Evolutionary conservation across 805 yeast genomes (phyloP), one percentile per base, ranked within the genome.

Genomic region (Yamadazyma scolyti): DNA sequence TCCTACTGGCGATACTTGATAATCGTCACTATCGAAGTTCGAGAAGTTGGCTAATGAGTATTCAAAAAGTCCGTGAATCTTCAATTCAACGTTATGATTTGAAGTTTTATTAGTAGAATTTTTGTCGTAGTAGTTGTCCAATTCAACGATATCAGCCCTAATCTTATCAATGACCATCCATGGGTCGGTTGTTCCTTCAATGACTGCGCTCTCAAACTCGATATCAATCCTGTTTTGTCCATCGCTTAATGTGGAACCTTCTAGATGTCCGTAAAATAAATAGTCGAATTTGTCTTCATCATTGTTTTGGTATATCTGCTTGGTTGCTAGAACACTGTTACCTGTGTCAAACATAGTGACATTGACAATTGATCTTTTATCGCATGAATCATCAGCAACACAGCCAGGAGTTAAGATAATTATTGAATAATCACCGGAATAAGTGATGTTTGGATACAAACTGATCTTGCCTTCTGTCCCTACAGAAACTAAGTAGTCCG

Each of bases 401-500:
- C 98, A 93, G 0, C 97, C 97, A 0, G 96, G 96, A 1, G 98
- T 93, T 46, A 75, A 81, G 29, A 89, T 46, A 31, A 75, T 62
- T 15, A 93, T 66, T 0, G 85, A 65, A 54, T 87, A 93, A 37
- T 77, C 67, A 7, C 97, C 97, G 0, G 85, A 66, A 40, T 75
- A 71, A 1, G 82, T 65, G 12, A 87, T 73, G 42, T 80, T 80
- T 7, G 96, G 86, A 34, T 69, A 67, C 48, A 80, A 79, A 1
- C 69, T 64, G 2, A 78, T 71, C 14, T 57, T 53, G n/a, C 63
- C 54, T 31, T 49, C 37, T 6, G 49, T 47, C 6, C 50, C 55
- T 3, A 47, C 40, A 1, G 61, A 38, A 4, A 58, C 65, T 46
- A 65, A 48, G 53, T 58, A 68, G 9, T 29, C 37, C 3, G 30